Conservation (phyloP, 129 eudicot genomes). For the Scalesia atractyloides region DNA sequence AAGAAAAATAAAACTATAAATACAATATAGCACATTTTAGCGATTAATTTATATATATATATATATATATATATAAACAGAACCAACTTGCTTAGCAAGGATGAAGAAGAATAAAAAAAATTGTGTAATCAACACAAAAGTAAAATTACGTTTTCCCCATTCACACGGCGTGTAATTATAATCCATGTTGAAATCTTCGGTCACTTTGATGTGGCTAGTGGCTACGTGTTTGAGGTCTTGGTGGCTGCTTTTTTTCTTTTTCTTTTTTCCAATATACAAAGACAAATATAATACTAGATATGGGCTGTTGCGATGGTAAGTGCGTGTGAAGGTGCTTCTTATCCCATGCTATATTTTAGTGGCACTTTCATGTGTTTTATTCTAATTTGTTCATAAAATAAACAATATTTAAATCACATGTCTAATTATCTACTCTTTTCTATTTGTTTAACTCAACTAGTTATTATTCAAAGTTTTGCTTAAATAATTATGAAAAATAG, state of each 20-base stretch:
- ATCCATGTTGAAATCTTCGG: background rate
- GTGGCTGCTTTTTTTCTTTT: background rate
- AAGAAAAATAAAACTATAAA: too few relatives aligned
- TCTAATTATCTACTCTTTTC: background rate
- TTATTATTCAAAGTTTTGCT: background rate
- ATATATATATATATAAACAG: too few relatives aligned
- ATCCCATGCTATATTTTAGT: conserved; percentile 8
- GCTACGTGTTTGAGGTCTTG: background rate
- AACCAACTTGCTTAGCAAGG: too few relatives aligned
- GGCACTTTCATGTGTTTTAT: background rate
- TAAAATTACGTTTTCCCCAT: background rate
- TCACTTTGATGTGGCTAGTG: background rate
- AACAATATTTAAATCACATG: background rate
- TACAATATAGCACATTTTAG: too few relatives aligned
- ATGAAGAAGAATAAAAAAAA: too few relatives aligned
- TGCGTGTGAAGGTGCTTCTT: conserved; percentile 6
- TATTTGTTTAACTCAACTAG: background rate
- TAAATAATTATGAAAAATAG: background rate
- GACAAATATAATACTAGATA: background rate
- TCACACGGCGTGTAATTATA: background rate
- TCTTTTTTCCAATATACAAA: background rate
- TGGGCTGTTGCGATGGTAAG: background rate
- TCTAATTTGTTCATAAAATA: background rate
- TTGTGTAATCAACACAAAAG: too few relatives aligned
- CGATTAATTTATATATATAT: too few relatives aligned